Evolutionary conservation across 2,329 filamentous ascomycete genomes (phyloP), one percentile per base, ranked within the genome.

Genomic region (Ceratocystis huliohia): DNA sequence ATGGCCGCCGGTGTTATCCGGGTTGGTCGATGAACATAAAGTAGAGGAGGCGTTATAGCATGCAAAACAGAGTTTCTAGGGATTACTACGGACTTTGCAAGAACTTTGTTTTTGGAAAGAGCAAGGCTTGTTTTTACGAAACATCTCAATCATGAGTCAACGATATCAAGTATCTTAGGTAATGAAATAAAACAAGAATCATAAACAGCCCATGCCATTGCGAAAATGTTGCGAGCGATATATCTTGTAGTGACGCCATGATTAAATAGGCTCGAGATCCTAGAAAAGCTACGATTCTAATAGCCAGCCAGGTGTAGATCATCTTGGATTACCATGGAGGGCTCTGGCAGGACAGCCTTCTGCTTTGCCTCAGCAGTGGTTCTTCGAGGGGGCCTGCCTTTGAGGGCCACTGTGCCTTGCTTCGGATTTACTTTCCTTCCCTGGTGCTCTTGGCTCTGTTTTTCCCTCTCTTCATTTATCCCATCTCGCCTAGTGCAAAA

Each of bases 1-100:
- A 87, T 96, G 70, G 91, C 91, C 65, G 92, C 93, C 56, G 92
- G 94, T 73, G 91, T 96, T 15, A 96, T 96, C 72, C 85, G 89
- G 56, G 81, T 93, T 70, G 88, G 89, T 37, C 75, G 76, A 69
- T 77, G 72, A 73, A 61, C 5, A 30, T 13, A 5, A 63, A 22
- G 37, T 15, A 33, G 13, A n/a, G 15, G 44, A 28, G 45, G 28
- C 20, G 33, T 37, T 61, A 13, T 48, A 25, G 46, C 22, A 48
- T 63, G 56, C 41, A 57, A 13, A 44, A 53, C 61, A 28, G 46
- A n/a, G 30, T 20, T n/a, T 44, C 10, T 41, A 50, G 59, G 22
- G 61, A 48, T 57, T 30, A 61, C 57, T 30, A 56, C 48, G 48
- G 33, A 41, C 22, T 65, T 56, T 53, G 46, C 15, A 50, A 53